These are phyloP conservation scores for Tylopilus sp. DNA, from an alignment of 768 basidiomycete genomes.

Conservation along the genomic window DNA sequence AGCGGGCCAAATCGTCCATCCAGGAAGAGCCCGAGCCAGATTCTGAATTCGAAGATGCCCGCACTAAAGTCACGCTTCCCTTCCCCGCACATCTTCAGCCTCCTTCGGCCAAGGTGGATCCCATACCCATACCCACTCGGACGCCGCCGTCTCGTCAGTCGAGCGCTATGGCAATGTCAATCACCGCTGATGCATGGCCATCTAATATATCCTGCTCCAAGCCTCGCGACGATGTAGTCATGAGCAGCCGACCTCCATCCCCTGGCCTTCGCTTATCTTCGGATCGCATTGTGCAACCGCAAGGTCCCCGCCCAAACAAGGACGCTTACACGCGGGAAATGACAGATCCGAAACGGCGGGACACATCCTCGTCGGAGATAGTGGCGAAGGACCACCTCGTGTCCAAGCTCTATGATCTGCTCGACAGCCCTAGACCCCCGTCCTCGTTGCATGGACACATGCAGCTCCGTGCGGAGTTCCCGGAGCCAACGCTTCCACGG, in stretches of 20 bases:
- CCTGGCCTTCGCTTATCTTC: constrained; percentile 24
- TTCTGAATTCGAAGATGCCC: constrained; percentile 23
- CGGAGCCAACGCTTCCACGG: constrained; percentile 22
- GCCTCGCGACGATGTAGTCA: constrained; percentile 28
- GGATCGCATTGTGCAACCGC: constrained; percentile 16
- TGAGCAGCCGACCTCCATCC: constrained; percentile 28
- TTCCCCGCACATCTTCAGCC: constrained; percentile 29
- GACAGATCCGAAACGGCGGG: constrained; percentile 21
- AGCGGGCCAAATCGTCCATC: constrained; percentile 18
- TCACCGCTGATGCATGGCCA: constrained; percentile 23
- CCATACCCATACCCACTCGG: constrained; percentile 32
- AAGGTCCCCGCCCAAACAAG: constrained; percentile 20
- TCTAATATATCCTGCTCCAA: constrained; percentile 23
- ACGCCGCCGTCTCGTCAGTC: constrained; percentile 26
- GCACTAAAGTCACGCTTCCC: constrained; percentile 10
- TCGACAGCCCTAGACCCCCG: constrained; percentile 40
- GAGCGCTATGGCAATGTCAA: constrained; percentile 26
- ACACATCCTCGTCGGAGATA: constrained; percentile 15
- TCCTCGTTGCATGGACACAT: constrained; percentile 41
- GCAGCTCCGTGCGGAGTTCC: constrained; percentile 27
- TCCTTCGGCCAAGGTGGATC: constrained; percentile 14
- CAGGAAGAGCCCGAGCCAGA: constrained; percentile 24
- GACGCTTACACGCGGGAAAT: constrained; percentile 20
- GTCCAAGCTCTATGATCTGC: constrained; percentile 45
- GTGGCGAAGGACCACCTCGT: constrained; percentile 31